phyloP scores from a whole-genome alignment of 108 stramenopile genomes.

The Skeletonema menzelii region DNA sequence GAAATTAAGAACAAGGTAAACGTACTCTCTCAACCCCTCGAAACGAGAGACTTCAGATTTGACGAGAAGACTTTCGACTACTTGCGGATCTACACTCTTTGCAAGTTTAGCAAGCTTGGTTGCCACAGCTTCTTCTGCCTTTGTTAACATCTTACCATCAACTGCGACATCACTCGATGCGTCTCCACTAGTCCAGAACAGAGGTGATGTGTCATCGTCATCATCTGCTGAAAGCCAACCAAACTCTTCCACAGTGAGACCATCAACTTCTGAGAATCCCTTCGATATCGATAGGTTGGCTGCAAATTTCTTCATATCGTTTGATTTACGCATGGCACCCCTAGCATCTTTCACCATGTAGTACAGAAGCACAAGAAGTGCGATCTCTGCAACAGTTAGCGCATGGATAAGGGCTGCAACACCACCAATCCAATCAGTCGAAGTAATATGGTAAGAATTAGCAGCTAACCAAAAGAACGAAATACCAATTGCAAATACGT shows the following conservation, averaged over 20 bases:
- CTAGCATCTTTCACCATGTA: constrained; percentile 75
- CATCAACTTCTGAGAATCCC: constrained; percentile 9
- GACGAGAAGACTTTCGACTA: constrained; percentile 17
- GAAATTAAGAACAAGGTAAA: constrained; percentile 82
- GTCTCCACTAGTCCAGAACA: constrained; percentile 60
- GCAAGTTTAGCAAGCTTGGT: constrained; percentile 7
- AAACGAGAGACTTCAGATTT: constrained; percentile 33
- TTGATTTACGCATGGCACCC: constrained; percentile 37
- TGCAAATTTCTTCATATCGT: constrained; percentile 51
- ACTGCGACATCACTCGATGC: constrained; percentile 19
- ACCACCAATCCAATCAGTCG: constrained; percentile 82
- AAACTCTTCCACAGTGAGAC: constrained; percentile 47
- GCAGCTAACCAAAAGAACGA: constrained; percentile 83
- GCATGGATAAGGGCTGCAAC: constrained; percentile 79
- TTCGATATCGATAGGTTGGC: constrained; percentile 19
- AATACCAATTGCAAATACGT: constrained; percentile 66
- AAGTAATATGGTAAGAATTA: constrained; percentile 83
- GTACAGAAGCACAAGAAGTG: constrained; percentile 67
- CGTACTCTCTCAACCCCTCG: constrained; percentile 78
- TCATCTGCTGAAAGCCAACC: constrained; percentile 51
- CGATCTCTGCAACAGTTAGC: constrained; percentile 74
- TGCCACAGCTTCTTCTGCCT: constrained; percentile 50
- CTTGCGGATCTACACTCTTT: constrained; percentile 30
- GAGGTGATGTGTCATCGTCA: constrained; percentile 20
- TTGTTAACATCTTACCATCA: constrained; percentile 38